phyloP scores from a whole-genome alignment of 306 rosid genomes.

The Quercus cerris region DNA sequence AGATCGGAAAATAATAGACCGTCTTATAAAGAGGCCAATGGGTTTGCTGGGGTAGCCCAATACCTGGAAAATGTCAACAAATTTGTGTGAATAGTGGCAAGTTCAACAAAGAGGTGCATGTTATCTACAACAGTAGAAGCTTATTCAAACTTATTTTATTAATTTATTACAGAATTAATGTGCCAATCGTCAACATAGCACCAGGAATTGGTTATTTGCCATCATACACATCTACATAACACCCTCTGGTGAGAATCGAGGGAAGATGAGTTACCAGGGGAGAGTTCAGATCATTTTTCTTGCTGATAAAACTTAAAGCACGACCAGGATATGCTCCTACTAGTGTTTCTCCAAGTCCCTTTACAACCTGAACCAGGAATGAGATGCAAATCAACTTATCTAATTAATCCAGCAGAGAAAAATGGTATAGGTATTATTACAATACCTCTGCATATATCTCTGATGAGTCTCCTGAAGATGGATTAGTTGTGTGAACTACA shows the following conservation, averaged over 20 bases:
- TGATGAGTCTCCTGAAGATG: slow-evolving; percentile 92
- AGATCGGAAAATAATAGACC: slow-evolving; percentile 86
- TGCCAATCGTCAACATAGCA: not conserved
- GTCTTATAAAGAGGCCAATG: slow-evolving; percentile 75
- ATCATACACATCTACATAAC: not conserved
- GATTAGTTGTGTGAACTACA: slow-evolving; percentile 95
- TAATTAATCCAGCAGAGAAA: not conserved
- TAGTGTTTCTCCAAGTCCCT: slow-evolving; percentile 96
- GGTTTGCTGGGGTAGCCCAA: slow-evolving; percentile 98
- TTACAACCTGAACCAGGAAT: slow-evolving; percentile 67
- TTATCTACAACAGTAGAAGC: not conserved
- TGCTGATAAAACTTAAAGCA: slow-evolving; percentile 88
- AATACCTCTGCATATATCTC: slow-evolving; percentile 98
- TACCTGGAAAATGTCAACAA: slow-evolving; percentile 50
- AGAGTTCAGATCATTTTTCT: slow-evolving; percentile 72
- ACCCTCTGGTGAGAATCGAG: not conserved
- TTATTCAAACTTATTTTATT: not conserved
- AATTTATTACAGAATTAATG: not conserved
- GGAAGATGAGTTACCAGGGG: slow-evolving; percentile 58
- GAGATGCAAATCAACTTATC: slow-evolving; percentile 7
- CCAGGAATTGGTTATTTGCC: not conserved
- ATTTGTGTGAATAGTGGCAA: slow-evolving; percentile 16
- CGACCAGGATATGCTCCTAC: slow-evolving; percentile 99
- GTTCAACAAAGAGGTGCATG: slow-evolving; percentile 7
- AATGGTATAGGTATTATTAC: not conserved